Base-by-base conservation (phyloP, 2,329 filamentous ascomycete genomes). In the Nemania abortiva region DNA sequence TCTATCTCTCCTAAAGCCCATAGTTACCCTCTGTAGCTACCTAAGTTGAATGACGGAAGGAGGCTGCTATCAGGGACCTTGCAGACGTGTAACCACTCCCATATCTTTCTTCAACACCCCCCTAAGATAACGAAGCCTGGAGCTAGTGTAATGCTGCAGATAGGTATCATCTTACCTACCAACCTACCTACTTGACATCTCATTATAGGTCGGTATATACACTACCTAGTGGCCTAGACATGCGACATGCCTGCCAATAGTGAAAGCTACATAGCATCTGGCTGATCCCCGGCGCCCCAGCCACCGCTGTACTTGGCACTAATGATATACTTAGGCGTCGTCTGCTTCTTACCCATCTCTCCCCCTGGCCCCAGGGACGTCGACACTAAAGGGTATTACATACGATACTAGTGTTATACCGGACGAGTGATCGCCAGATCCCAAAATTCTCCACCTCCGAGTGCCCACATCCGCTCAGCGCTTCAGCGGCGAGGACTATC, bases 371-470 rank as follows among this genome's bases (percentile, higher is more conserved):
- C 60, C 39, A 20, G 60, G 56, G 59, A 58, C 22, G 52, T 61
- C 20, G 18, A 20, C 42, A 47, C 9, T n/a, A 18, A 18, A 47
- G 18, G 4, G 47, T 54, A 63, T 63, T 54, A 60, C 60, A 52
- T 53, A 45, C 11, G 10, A 27, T 27, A 29, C 22, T 52, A 29
- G 52, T 54, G 27, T 47, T 29, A 18, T 42, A 42, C 67, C 68
- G 66, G 55, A 52, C 68, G 54, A 60, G 49, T 52, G 65, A 70
- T 65, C 59, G 60, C 55, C 61, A 68, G 42, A 65, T 68, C 65
- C 59, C 24, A 61, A 52, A 49, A 61, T 61, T 67, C 65, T 64
- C 68, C 65, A 68, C 62, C 56, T 50, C 61, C 65, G 61, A 68
- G 69, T 66, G 57, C 52, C 57, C 63, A 70, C 61, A 70, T 39